Evolutionary conservation across 441 rosid species (phyloP).

Genomic region (Adansonia grandidieri): DNA sequence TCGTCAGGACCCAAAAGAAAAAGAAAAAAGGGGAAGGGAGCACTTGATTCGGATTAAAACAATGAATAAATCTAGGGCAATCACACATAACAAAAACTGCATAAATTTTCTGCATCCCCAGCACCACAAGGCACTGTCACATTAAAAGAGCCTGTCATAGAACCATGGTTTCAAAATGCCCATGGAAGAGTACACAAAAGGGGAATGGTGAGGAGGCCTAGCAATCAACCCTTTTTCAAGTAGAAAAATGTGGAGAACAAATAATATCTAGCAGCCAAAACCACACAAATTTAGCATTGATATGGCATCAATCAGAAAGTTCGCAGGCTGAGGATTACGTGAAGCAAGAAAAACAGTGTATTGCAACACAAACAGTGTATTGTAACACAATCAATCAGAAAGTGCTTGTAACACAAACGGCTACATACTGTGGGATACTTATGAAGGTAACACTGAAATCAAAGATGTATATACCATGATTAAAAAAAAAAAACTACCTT

Average conservation of each 20-base stretch:
- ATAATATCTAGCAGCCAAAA: not conserved
- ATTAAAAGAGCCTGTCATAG: not conserved
- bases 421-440: conserved; percentile 4
- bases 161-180: not conserved
- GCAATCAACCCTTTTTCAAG: not conserved
- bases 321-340: conserved; percentile 13
- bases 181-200: not conserved
- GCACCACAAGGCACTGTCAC: not conserved
- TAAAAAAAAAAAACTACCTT: conserved; percentile 24
- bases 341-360: not conserved
- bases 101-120: not conserved
- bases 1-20: not conserved
- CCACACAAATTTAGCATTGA: not conserved
- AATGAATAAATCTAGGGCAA: not conserved
- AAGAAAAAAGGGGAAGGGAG: not conserved
- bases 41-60: not conserved
- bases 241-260: not conserved
- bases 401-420: conserved; percentile 2
- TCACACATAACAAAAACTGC: not conserved
- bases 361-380: too few relatives aligned
- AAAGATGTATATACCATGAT: conserved; percentile 28
- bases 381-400: too few relatives aligned
- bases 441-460: conserved; percentile 16
- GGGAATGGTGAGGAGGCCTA: not conserved
- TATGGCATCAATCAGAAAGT: not conserved